Evolutionary conservation across 345 rosid genomes (phyloP), one percentile per base, ranked within the genome.

Genomic region (Citrus australasica): DNA sequence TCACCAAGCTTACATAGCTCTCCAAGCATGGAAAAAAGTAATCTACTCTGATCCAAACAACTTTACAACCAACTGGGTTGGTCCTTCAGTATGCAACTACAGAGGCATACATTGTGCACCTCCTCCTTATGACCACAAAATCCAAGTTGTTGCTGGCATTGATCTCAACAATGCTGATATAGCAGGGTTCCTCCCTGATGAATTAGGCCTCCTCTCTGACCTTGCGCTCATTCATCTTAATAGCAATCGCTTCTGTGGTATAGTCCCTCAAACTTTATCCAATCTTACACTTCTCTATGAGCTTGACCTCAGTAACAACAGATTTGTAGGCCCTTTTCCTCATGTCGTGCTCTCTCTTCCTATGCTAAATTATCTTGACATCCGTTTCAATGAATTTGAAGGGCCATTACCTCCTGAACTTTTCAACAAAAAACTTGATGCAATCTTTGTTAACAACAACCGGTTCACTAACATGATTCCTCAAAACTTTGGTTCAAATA

Each of bases 371-470:
- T 93, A 17, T 79, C 95, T 93, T 42, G 98, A 91, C 79, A 78
- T 95, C 68, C 93, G 97, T 73, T 95, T 76, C 85, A 93, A 93
- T 6, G 99, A 95, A 82, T 93, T 95, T 3, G 99, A 93, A 85
- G 98, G 98, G 60, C 83, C 90, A 2, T 75, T 93, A 40, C 98
- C 97, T 32, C 84, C 92, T 4, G 84, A 89, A 75, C 92, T 95
- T 78, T 90, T 89, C 85, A 80, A 80, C 80, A 90, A 83, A 68
- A 81, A 76, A 24, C 89, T 92, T 4, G 99, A 95, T n/a, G 99
- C 99, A 28, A 86, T 95, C 58, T 91, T 95, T 32, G 78, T 95
- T 10, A 95, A 95, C 76, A 90, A 90, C 86, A 91, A 95, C 79
- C 61, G 91, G 7, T 82, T 95, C 61, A 86, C 92, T 24, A 92